phyloP scores from a whole-genome alignment of 805 yeast species.

The Metschnikowia lunata region DNA sequence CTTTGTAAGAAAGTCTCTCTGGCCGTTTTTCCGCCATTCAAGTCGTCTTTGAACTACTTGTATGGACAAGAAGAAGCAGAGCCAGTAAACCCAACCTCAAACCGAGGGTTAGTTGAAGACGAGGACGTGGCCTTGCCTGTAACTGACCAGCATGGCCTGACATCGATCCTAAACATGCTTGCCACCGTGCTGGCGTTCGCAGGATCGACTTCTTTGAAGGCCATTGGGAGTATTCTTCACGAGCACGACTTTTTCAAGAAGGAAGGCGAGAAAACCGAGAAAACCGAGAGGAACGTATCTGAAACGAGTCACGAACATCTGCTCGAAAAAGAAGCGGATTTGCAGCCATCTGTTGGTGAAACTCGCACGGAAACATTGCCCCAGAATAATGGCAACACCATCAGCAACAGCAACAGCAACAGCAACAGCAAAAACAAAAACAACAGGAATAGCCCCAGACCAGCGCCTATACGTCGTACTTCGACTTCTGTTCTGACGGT shows the following conservation, averaged over 20 bases:
- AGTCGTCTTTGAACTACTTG: constrained; percentile 8
- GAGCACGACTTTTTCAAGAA: constrained; percentile 3
- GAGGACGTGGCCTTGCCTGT: constrained; percentile 27
- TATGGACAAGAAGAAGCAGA: constrained; percentile 2
- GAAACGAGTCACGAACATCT: not conserved
- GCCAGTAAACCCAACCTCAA: not conserved
- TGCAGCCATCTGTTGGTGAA: not conserved
- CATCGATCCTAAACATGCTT: constrained; percentile 26
- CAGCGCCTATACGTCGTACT: not conserved
- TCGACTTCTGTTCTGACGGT: not conserved
- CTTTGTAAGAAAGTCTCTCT: constrained; percentile 14
- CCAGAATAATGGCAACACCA: not conserved
- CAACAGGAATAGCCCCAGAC: not conserved
- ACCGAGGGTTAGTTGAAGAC: constrained; percentile 11
- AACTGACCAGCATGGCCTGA: constrained; percentile 21
- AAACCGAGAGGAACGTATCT: not conserved
- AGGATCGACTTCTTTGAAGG: constrained; percentile 20
- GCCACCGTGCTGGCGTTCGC: constrained; percentile 29
- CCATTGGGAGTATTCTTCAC: constrained; percentile 9
- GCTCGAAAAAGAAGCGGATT: not conserved
- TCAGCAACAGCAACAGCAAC: not conserved
- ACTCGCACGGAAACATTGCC: too few species aligned
- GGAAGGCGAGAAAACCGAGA: not conserved
- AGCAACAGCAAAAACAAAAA: not conserved
- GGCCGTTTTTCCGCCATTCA: constrained; percentile 17